Evolutionary conservation across 208 protist species (phyloP).

Genomic region (Strigomonas galati): DNA sequence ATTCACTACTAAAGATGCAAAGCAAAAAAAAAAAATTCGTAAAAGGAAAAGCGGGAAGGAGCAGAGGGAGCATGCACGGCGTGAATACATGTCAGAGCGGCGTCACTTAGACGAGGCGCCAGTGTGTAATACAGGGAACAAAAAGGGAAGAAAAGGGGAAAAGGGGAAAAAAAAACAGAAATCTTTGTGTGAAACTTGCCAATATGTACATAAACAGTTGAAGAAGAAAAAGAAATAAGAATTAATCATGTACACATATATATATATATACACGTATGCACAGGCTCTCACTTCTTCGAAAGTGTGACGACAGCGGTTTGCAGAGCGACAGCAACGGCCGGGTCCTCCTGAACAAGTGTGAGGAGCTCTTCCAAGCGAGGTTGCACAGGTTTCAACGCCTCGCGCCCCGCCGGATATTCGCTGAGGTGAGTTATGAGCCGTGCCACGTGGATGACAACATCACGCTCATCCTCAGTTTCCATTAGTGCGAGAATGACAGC

Average conservation of each 20-base stretch:
- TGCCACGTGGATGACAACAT: conserved; percentile 73
- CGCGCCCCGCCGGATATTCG: conserved; percentile 55
- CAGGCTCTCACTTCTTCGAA: conserved; percentile 19
- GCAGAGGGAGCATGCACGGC: too few relatives aligned
- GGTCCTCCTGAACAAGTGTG: conserved; percentile 36
- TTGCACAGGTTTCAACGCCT: conserved; percentile 34
- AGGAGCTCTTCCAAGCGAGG: conserved; percentile 38
- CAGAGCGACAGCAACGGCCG: conserved; percentile 23
- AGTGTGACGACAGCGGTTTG: conserved; percentile 22
- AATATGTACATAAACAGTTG: conserved; percentile 1
- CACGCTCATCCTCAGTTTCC: conserved; percentile 65
- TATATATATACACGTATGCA: not conserved
- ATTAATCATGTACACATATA: too few relatives aligned
- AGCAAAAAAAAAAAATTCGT: conserved; percentile 11
- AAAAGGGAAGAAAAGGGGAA: too few relatives aligned
- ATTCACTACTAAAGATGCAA: not conserved
- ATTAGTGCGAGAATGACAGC: conserved; percentile 33
- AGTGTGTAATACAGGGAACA: too few relatives aligned
- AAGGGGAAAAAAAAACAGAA: too few relatives aligned
- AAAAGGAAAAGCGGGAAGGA: too few relatives aligned
- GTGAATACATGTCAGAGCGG: too few relatives aligned
- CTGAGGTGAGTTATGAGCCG: conserved; percentile 59
- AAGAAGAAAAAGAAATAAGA: conserved; percentile 8
- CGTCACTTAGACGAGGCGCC: too few relatives aligned
- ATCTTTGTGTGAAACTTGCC: too few relatives aligned